phyloP scores from a whole-genome alignment of 1,139 yeast species.

The Blastobotrys serpentis region DNA sequence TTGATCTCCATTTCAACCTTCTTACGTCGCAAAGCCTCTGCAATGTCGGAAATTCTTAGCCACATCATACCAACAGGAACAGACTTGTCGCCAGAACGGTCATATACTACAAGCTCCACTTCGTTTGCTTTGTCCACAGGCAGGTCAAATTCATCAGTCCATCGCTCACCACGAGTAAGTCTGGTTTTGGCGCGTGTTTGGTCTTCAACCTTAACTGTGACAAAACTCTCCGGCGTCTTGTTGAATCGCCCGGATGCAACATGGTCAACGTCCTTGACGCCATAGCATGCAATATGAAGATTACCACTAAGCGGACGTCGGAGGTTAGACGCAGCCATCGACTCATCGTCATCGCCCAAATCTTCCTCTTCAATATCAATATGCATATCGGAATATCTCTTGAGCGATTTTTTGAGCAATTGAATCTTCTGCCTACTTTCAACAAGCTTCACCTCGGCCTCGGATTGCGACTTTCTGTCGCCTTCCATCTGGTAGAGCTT shows the following conservation, averaged over 20 bases:
- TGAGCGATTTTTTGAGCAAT: slow-evolving; percentile 75
- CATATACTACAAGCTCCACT: slow-evolving; percentile 68
- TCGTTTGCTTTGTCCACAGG: slow-evolving; percentile 90
- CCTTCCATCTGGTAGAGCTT: slow-evolving; percentile 88
- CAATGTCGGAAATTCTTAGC: slow-evolving; percentile 84
- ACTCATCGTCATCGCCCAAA: slow-evolving; percentile 41
- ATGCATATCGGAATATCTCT: slow-evolving; percentile 86
- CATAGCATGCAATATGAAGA: slow-evolving; percentile 65
- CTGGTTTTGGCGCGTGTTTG: slow-evolving; percentile 75
- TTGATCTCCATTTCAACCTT: slow-evolving; percentile 76
- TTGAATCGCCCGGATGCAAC: slow-evolving; percentile 77
- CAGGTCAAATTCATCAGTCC: slow-evolving; percentile 80
- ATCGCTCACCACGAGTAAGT: slow-evolving; percentile 71
- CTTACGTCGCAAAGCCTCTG: slow-evolving; percentile 90
- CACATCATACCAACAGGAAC: slow-evolving; percentile 89
- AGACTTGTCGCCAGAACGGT: slow-evolving; percentile 41
- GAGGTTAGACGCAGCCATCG: slow-evolving; percentile 56
- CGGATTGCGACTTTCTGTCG: slow-evolving; percentile 78
- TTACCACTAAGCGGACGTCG: slow-evolving; percentile 83
- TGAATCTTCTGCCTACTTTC: slow-evolving; percentile 87
- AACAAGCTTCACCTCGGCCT: slow-evolving; percentile 82
- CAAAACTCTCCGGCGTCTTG: slow-evolving; percentile 75
- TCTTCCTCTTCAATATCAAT: slow-evolving; percentile 58
- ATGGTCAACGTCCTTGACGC: slow-evolving; percentile 88
- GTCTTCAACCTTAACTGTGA: slow-evolving; percentile 82